phyloP scores from a whole-genome alignment of 164 flowering plant genomes.

The Macadamia integrifolia region DNA sequence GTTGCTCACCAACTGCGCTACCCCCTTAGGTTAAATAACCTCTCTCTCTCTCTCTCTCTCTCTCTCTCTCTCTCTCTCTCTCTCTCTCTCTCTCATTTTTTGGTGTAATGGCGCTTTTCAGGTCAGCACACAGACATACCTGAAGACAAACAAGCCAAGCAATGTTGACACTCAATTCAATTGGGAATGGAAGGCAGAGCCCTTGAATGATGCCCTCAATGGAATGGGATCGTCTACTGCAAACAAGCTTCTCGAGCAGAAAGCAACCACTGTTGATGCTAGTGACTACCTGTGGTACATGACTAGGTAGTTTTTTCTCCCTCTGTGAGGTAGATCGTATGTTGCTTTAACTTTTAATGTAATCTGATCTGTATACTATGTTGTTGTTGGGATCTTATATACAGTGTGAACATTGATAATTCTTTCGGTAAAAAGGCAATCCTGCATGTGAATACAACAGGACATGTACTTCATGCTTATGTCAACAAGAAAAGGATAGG shows the following conservation, averaged over 20 bases:
- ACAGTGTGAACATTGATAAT: slow-evolving; percentile 20
- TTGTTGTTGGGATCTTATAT: too few relatives aligned
- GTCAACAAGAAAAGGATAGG: slow-evolving; percentile 46
- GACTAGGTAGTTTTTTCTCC: slow-evolving; percentile 39
- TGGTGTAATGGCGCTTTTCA: not conserved
- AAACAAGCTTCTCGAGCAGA: slow-evolving; percentile 49
- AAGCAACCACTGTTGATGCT: slow-evolving; percentile 28
- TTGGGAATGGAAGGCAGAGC: slow-evolving; percentile 66
- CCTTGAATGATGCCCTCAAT: slow-evolving; percentile 5
- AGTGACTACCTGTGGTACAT: slow-evolving; percentile 85
- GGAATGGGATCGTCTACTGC: slow-evolving; percentile 32
- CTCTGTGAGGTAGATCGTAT: too few relatives aligned
- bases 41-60: too few relatives aligned
- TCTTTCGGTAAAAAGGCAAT: slow-evolving; percentile 23
- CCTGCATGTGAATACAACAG: slow-evolving; percentile 32
- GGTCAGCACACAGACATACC: slow-evolving; percentile 44
- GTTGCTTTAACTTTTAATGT: too few relatives aligned
- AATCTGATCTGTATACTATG: too few relatives aligned
- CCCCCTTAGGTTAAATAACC: too few relatives aligned
- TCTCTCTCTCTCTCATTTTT: too few relatives aligned
- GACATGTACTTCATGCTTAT: slow-evolving; percentile 46
- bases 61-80: too few relatives aligned
- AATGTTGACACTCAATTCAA: not conserved
- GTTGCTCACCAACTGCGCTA: too few relatives aligned
- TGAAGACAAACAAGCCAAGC: slow-evolving; percentile 39